Conservation (phyloP, 2,329 filamentous ascomycete genomes). For the Calonectria henricotiae region DNA sequence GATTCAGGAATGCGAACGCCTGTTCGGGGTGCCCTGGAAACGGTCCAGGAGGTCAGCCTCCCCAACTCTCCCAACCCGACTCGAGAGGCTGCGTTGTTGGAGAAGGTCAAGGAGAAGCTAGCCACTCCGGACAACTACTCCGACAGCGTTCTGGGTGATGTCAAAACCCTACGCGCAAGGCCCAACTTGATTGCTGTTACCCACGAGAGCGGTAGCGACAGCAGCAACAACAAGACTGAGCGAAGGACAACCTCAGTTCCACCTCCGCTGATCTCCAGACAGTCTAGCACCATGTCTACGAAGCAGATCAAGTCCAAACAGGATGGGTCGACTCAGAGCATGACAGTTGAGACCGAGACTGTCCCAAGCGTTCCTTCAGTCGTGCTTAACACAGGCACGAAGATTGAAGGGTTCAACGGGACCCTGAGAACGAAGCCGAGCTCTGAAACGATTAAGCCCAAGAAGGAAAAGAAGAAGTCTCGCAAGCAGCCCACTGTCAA, state of each 20-base stretch:
- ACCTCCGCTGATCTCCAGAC: slow-evolving; percentile 73
- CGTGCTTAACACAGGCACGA: slow-evolving; percentile 77
- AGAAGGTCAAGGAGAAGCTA: slow-evolving; percentile 69
- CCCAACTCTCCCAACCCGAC: slow-evolving; percentile 76
- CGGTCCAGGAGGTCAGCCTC: slow-evolving; percentile 91
- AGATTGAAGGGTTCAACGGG: slow-evolving; percentile 76
- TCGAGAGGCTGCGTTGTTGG: slow-evolving; percentile 64
- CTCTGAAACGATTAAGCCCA: slow-evolving; percentile 95
- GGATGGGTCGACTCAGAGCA: slow-evolving; percentile 86
- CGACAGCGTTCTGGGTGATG: slow-evolving; percentile 60
- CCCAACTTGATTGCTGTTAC: slow-evolving; percentile 63
- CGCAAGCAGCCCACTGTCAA: slow-evolving; percentile 83
- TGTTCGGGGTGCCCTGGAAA: slow-evolving; percentile 81
- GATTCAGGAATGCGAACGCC: slow-evolving; percentile 74
- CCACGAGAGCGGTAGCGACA: slow-evolving; percentile 78
- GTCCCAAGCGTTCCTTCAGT: slow-evolving; percentile 92
- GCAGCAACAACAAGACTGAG: slow-evolving; percentile 67
- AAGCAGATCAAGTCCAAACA: slow-evolving; percentile 80
- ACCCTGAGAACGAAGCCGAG: slow-evolving; percentile 90
- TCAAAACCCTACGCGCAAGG: slow-evolving; percentile 65
- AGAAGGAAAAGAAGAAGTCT: slow-evolving; percentile 86
- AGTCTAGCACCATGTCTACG: slow-evolving; percentile 76
- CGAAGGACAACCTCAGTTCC: slow-evolving; percentile 66
- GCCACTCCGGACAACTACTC: slow-evolving; percentile 61
- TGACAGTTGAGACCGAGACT: slow-evolving; percentile 98